These are phyloP conservation scores for Epichloe festucae DNA, from an alignment of 2,329 filamentous ascomycete genomes.

Conservation along the genomic window DNA sequence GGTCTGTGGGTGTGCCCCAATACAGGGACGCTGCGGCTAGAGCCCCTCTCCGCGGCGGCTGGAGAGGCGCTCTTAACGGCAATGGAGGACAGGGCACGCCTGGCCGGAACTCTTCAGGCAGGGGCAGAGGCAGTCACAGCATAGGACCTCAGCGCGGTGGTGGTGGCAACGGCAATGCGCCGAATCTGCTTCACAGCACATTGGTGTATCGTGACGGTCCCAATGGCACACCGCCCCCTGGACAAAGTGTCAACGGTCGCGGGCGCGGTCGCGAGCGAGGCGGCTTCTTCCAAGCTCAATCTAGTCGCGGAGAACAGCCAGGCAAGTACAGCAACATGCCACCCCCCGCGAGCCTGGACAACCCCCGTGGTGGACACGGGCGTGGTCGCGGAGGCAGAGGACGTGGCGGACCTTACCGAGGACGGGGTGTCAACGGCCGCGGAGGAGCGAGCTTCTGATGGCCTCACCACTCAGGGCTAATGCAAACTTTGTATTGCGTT, in stretches of 20 bases:
- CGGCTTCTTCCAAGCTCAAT: slow-evolving; percentile 9
- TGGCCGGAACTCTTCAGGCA: slow-evolving; percentile 20
- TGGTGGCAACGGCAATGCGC: slow-evolving; percentile 13
- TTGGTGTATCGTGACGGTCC: slow-evolving; percentile 36
- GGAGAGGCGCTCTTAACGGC: slow-evolving; percentile 43
- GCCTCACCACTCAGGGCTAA: slow-evolving; percentile 7
- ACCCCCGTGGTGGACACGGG: slow-evolving; percentile 25
- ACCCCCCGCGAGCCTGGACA: slow-evolving; percentile 45
- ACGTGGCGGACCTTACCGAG: slow-evolving; percentile 21
- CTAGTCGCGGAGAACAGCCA: slow-evolving; percentile 10
- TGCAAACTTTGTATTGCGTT: not conserved
- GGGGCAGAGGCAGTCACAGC: slow-evolving; percentile 27
- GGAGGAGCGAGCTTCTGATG: not conserved
- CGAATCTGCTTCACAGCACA: slow-evolving; percentile 36
- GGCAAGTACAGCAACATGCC: slow-evolving; percentile 41
- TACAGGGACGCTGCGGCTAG: slow-evolving; percentile 44
- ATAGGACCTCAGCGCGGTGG: slow-evolving; percentile 22
- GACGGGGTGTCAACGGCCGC: slow-evolving; percentile 19
- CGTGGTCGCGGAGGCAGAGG: slow-evolving; percentile 27
- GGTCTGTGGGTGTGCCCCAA: slow-evolving; percentile 49
- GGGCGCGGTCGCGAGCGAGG: slow-evolving; percentile 20
- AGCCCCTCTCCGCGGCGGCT: slow-evolving; percentile 40
- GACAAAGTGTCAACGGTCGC: slow-evolving; percentile 16
- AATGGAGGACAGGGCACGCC: slow-evolving; percentile 23
- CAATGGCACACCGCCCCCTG: slow-evolving; percentile 14